Evolutionary conservation across 176 grass and related monocot genomes (phyloP).

Genomic region (Ensete glaucum): DNA sequence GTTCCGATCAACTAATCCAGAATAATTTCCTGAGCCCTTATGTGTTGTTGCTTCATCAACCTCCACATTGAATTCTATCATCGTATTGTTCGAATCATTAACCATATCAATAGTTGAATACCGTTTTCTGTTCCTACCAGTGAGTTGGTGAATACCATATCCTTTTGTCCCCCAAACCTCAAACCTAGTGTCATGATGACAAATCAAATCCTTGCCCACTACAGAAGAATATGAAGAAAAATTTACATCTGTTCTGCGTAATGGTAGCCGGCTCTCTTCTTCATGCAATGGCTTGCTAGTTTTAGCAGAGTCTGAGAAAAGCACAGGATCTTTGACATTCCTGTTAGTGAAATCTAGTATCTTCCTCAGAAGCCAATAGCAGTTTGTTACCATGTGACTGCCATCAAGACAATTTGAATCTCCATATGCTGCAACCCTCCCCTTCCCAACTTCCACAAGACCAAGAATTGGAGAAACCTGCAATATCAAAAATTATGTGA

Average conservation of each 20-base stretch:
- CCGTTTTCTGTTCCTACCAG: slow-evolving; percentile 48
- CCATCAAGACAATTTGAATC: slow-evolving; percentile 98
- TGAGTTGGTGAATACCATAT: slow-evolving; percentile 45
- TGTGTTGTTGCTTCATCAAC: slow-evolving; percentile 27
- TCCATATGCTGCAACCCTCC: slow-evolving; percentile 73
- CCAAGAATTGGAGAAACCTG: slow-evolving; percentile 80
- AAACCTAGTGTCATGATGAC: slow-evolving; percentile 69
- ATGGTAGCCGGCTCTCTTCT: slow-evolving; percentile 32
- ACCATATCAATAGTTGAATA: slow-evolving; percentile 33
- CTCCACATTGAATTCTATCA: slow-evolving; percentile 18
- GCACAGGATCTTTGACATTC: slow-evolving; percentile 67
- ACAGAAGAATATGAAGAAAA: slow-evolving; percentile 80
- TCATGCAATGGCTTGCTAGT: slow-evolving; percentile 50
- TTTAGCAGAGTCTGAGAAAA: slow-evolving; percentile 64
- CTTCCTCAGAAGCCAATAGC: slow-evolving; percentile 89
- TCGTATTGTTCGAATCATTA: slow-evolving; percentile 28
- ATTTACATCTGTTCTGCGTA: slow-evolving; percentile 70
- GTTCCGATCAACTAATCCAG: slow-evolving; percentile 15
- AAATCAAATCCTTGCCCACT: slow-evolving; percentile 69
- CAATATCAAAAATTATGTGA: slow-evolving; percentile 11
- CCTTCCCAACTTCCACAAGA: slow-evolving; percentile 51
- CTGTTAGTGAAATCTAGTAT: slow-evolving; percentile 78
- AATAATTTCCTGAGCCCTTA: slow-evolving; percentile 25
- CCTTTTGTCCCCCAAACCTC: slow-evolving; percentile 82
- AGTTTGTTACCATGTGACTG: slow-evolving; percentile 99